phyloP scores from a whole-genome alignment of 768 basidiomycete genomes.

The Psilocybe azurescens region DNA sequence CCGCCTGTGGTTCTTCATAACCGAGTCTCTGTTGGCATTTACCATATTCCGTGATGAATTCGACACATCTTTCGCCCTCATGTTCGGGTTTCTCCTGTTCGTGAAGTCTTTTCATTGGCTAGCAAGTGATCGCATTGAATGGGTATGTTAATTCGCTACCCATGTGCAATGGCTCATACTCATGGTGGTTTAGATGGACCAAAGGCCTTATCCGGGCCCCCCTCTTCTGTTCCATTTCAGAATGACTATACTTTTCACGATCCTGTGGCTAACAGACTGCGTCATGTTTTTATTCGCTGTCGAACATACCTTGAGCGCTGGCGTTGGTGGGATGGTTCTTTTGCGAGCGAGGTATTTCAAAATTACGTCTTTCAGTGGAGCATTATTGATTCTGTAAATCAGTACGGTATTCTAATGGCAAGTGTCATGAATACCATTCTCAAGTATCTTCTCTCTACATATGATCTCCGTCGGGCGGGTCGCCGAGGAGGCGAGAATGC shows the following conservation, averaged over 20 bases:
- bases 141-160: slow-evolving; percentile 53
- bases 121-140: slow-evolving; percentile 93
- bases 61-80: slow-evolving; percentile 88
- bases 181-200: slow-evolving; percentile 84
- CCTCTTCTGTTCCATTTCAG: slow-evolving; percentile 85
- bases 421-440: slow-evolving; percentile 77
- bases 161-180: slow-evolving; percentile 10
- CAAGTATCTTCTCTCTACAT: slow-evolving; percentile 82
- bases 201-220: slow-evolving; percentile 87
- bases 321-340: slow-evolving; percentile 90
- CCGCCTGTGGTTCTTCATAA: slow-evolving; percentile 96
- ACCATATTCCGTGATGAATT: slow-evolving; percentile 98
- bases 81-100: slow-evolving; percentile 95
- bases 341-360: slow-evolving; percentile 81
- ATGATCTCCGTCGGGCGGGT: slow-evolving; percentile 83
- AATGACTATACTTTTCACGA: slow-evolving; percentile 71
- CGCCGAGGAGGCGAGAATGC: slow-evolving; percentile 82
- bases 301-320: slow-evolving; percentile 78
- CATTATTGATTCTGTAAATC: slow-evolving; percentile 17
- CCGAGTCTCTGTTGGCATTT: slow-evolving; percentile 93
- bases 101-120: slow-evolving; percentile 99
- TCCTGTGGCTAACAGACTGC: slow-evolving; percentile 79
- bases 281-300: slow-evolving; percentile 81
- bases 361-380: slow-evolving; percentile 1
- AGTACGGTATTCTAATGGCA: slow-evolving; percentile 92